Conservation (phyloP, 2,329 filamentous ascomycete genomes). For the Epichloe coenophiala region DNA sequence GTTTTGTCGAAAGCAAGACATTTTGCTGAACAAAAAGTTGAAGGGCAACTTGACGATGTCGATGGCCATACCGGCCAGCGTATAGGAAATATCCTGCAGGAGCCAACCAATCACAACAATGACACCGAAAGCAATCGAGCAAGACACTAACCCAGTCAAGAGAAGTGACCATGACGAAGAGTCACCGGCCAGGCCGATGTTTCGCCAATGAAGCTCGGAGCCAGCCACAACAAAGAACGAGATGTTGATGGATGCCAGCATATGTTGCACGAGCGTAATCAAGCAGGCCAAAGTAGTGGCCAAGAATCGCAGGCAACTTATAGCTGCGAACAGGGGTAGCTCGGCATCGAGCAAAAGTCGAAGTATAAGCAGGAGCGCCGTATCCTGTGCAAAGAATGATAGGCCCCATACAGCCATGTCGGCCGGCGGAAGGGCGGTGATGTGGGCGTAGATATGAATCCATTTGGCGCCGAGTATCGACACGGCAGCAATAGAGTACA, state of each 20-base stretch:
- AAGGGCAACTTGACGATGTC: conserved; percentile 11
- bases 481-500: conserved; percentile 19
- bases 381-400: conserved; percentile 23
- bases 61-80: conserved; percentile 9
- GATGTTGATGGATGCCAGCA: conserved; percentile 12
- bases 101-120: conserved; percentile 9
- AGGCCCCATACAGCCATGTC: conserved; percentile 18
- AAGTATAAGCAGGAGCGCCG: conserved; percentile 17
- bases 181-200: conserved; percentile 13
- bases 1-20: conserved; percentile 4
- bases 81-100: conserved; percentile 12
- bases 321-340: conserved; percentile 7
- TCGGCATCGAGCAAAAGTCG: conserved; percentile 17
- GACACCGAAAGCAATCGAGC: conserved; percentile 4
- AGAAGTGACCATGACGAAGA: conserved; percentile 13
- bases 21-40: conserved; percentile 6
- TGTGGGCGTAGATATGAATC: conserved; percentile 19
- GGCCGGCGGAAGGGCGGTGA: conserved; percentile 16
- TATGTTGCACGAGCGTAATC: conserved; percentile 11
- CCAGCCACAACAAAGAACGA: conserved; percentile 19
- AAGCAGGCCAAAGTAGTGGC: conserved; percentile 9
- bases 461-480: conserved; percentile 18
- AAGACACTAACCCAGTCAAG: conserved; percentile 13
- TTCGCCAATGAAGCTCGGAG: conserved; percentile 17
- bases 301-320: conserved; percentile 10